phyloP scores from a whole-genome alignment of 202 grass and related monocot species.

The Digitaria exilis region DNA sequence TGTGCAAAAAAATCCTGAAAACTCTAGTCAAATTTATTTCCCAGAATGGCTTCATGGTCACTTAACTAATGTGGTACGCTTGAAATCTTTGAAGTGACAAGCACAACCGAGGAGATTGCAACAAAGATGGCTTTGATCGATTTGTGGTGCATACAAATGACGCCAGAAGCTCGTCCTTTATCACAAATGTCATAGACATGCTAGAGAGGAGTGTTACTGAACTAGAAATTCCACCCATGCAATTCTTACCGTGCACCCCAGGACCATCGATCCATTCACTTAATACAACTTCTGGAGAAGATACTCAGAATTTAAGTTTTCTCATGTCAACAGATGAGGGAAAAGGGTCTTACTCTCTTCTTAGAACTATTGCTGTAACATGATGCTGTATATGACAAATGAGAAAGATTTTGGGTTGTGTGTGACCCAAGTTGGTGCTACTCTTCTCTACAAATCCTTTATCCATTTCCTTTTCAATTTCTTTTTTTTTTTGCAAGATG shows the following conservation, averaged over 20 bases:
- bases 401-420: not conserved
- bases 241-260: slow-evolving; percentile 24
- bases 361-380: not conserved
- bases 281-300: not conserved
- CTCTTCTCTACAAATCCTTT: not conserved
- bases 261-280: not conserved
- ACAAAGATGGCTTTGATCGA: slow-evolving; percentile 58
- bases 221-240: slow-evolving; percentile 48
- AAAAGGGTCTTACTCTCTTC: not conserved
- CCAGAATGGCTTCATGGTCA: slow-evolving; percentile 53
- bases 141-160: slow-evolving; percentile 55
- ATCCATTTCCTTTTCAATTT: not conserved
- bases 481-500: not conserved
- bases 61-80: slow-evolving; percentile 32
- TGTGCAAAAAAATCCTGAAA: slow-evolving; percentile 5
- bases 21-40: slow-evolving; percentile 51
- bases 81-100: slow-evolving; percentile 34
- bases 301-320: not conserved
- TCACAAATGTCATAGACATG: slow-evolving; percentile 58
- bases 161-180: slow-evolving; percentile 45
- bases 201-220: slow-evolving; percentile 40
- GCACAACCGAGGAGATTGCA: slow-evolving; percentile 38
- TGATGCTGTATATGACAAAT: not conserved
- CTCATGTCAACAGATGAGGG: not conserved
- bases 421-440: not conserved